Base-by-base conservation (phyloP, 768 basidiomycete genomes). In the Dioszegia hungarica region DNA sequence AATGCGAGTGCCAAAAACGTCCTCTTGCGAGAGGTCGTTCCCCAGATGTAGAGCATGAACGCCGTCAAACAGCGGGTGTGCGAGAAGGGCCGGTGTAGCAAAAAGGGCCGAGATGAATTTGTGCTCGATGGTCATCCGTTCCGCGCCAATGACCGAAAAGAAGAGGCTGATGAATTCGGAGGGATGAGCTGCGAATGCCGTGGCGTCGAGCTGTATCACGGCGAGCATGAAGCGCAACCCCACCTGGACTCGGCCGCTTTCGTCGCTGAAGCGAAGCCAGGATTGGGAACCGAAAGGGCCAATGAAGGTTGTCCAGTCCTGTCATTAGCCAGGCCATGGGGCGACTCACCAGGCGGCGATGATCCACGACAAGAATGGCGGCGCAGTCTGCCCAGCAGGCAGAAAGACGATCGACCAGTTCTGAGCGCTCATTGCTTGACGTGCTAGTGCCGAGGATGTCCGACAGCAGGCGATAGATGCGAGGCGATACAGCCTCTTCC, bases 311-410 rank as follows among this genome's bases (percentile, higher is more conserved):
- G 79, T 66, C 89, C 89, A 89, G 36, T 82, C 79, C 85, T 87
- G 49, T 38, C 14, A 11, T 57, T 15, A 47, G 52, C 24, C 48
- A 5, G 28, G 37, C 34, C 17, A 45, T 29, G 33, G 17, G 9
- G 24, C 19, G 27, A 60, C 60, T 58, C 37, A 61, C 59, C 49
- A 61, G 27, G 47, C 58, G 44, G 20, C 57, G 47, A 31, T 31
- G 82, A 61, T 82, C 81, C 5, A 86, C 81, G 1, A 75, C 74
- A 15, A 85, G 65, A 17, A 89, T 80, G 54, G 80, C 79, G 0
- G 83, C 84, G 62, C 86, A 89, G 4, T 84, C 83, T 6, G 87
- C 79, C 87, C 88, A 91, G 63, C 85, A 86, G 53, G 83, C 82
- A 29, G 88, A 79, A 79, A 88, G 83, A 25, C 74, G 68, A 63